Base-by-base conservation (phyloP, 2,329 filamentous ascomycete genomes). In the Fusarium citri region DNA sequence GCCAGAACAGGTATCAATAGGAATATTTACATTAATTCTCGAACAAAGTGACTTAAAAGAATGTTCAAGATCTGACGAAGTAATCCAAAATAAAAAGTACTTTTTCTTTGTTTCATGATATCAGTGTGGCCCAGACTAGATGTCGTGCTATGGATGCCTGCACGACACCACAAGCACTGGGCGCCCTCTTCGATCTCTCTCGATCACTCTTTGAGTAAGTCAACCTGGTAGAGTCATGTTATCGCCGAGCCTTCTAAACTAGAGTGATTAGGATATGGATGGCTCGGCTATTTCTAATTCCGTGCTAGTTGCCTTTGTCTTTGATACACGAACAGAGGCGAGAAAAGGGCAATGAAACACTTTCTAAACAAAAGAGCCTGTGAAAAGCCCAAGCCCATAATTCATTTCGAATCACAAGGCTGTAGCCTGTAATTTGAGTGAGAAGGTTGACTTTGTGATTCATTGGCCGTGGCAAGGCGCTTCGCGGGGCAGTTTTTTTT, bases 401-500 rank as follows among this genome's bases (percentile, higher is more conserved):
- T 41, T 30, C 31, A 20, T 30, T 37, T 46, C 25, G 20, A 40
- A 40, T 55, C 23, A 61, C 28, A 66, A 60, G 61, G 37, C 63
- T 66, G 37, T 25, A 60, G 23, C 22, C 10, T 48, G 47, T 66
- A 49, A 55, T 43, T 65, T 43, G 41, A 46, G 40, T 34, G 46
- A 31, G n/a, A 50, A 25, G 30, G 37, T 37, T 49, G 62, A 26
- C 47, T 34, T 40, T 65, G 41, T 65, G 41, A 49, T 60, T 64
- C 23, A 59, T 50, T 49, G 47, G 42, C 8, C 47, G 61, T 58
- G 45, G 49, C 30, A 48, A 65, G 62, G 62, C 62, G 54, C 60
- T 48, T 65, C 62, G 62, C 62, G 62, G 62, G 62, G 62, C 62
- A 20, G 42, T 64, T 64, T 64, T 61, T 30, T 48, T 64, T 57